A percentile compares a stretch with the other conserved stretches of the same genome.
These are phyloP conservation scores for Yamadazyma mexicana DNA, from an alignment of 1,139 yeast species.

Conservation along the genomic window DNA sequence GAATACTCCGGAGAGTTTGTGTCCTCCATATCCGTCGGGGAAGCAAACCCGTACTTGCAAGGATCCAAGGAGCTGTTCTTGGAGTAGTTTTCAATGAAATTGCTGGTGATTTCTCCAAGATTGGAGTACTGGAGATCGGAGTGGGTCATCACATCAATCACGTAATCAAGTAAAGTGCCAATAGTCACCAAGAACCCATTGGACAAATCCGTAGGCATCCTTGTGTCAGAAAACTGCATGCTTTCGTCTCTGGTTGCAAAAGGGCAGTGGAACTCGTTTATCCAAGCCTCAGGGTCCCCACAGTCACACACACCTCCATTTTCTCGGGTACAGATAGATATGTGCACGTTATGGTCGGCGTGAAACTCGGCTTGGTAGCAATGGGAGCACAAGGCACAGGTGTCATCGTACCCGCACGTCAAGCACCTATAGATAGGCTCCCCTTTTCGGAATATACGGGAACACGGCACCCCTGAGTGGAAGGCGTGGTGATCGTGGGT, in stretches of 20 bases:
- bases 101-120: conserved; percentile 21
- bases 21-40: conserved; percentile 32
- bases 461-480: conserved; percentile 76
- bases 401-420: conserved; percentile 83
- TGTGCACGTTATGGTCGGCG: conserved; percentile 71
- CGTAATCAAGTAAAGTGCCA: conserved; percentile 63
- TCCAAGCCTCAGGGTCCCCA: conserved; percentile 66
- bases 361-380: conserved; percentile 78
- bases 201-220: conserved; percentile 36
- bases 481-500: conserved; percentile 40
- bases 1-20: conserved; percentile 52
- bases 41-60: conserved; percentile 24
- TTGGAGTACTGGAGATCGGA: conserved; percentile 40
- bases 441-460: conserved; percentile 74
- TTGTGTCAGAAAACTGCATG: conserved; percentile 9
- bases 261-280: conserved; percentile 38
- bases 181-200: conserved; percentile 44
- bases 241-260: conserved; percentile 21
- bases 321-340: conserved; percentile 72
- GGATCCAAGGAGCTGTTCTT: conserved; percentile 33
- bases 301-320: conserved; percentile 85
- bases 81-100: conserved; percentile 26
- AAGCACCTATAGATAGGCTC: conserved; percentile 84
- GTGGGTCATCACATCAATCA: conserved; percentile 66
- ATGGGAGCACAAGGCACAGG: conserved; percentile 79